Conservation (phyloP, 2,329 filamentous ascomycete species). For the Venturia aucupariae region DNA sequence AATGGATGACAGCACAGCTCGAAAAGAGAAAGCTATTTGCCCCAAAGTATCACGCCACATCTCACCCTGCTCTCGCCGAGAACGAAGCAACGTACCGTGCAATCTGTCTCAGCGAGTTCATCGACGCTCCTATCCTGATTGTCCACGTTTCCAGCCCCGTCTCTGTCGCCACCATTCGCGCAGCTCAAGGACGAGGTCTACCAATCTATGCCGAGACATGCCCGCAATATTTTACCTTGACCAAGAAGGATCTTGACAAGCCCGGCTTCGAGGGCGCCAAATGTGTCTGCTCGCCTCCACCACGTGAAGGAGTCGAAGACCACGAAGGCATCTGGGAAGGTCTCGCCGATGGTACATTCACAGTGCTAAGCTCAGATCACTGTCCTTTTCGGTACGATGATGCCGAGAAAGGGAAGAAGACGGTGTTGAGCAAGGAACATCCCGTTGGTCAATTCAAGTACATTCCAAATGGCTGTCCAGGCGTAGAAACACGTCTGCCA, state of each 20-base stretch:
- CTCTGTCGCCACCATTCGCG: slow-evolving; percentile 38
- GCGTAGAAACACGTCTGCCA: slow-evolving; percentile 48
- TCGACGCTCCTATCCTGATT: slow-evolving; percentile 44
- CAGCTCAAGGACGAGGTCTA: slow-evolving; percentile 40
- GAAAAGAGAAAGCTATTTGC: slow-evolving; percentile 39
- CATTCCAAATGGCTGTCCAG: slow-evolving; percentile 50
- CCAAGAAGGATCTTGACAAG: slow-evolving; percentile 40
- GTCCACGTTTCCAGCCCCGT: slow-evolving; percentile 44
- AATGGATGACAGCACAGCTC: slow-evolving; percentile 45
- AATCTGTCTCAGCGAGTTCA: slow-evolving; percentile 41
- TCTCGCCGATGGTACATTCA: slow-evolving; percentile 43
- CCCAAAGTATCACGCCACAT: slow-evolving; percentile 43
- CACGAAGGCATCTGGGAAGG: slow-evolving; percentile 45
- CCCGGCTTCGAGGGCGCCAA: slow-evolving; percentile 48
- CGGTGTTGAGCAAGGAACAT: slow-evolving; percentile 35
- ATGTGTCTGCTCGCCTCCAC: slow-evolving; percentile 46
- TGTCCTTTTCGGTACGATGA: slow-evolving; percentile 44
- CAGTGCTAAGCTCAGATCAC: slow-evolving; percentile 42
- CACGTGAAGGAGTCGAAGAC: slow-evolving; percentile 37
- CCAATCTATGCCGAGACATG: slow-evolving; percentile 48
- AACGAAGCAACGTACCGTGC: slow-evolving; percentile 45
- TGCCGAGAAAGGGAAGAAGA: slow-evolving; percentile 39
- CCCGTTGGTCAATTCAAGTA: slow-evolving; percentile 43
- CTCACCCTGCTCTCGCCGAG: slow-evolving; percentile 42
- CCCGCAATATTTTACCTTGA: slow-evolving; percentile 48